These are phyloP conservation scores for Penicillium sp. DNA, from an alignment of 2,329 filamentous ascomycete species.

Conservation along the genomic window DNA sequence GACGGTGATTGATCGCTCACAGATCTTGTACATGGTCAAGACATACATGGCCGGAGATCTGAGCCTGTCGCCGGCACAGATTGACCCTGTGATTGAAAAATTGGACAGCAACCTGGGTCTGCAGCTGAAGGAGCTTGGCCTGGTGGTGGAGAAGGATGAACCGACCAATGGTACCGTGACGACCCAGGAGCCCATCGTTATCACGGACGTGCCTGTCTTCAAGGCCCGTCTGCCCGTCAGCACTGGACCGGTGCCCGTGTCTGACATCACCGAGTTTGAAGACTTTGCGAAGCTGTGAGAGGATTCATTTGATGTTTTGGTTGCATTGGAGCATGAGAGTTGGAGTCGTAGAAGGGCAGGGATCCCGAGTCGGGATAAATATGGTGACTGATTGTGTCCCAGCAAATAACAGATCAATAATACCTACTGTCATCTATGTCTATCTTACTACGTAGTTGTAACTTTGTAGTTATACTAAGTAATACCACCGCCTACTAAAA, in stretches of 20 bases:
- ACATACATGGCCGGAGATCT: constrained; percentile 48
- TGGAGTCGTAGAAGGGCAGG: background rate
- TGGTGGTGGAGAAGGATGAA: constrained; percentile 33
- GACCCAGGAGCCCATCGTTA: constrained; percentile 50
- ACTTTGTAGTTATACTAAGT: too few species aligned
- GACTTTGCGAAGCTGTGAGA: constrained; percentile 72
- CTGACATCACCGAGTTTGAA: constrained; percentile 76
- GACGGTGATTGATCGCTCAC: constrained; percentile 43
- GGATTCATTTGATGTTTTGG: background rate
- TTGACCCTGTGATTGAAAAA: constrained; percentile 47
- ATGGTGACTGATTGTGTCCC: too few species aligned
- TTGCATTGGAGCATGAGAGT: background rate
- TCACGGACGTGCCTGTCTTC: constrained; percentile 74
- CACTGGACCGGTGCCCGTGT: constrained; percentile 65
- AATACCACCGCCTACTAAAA: background rate
- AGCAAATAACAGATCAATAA: too few species aligned
- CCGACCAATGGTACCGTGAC: constrained; percentile 31
- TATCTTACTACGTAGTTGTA: too few species aligned
- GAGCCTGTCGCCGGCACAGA: constrained; percentile 48
- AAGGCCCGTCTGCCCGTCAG: constrained; percentile 71
- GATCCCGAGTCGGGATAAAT: background rate
- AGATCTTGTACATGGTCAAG: constrained; percentile 50
- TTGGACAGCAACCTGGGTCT: constrained; percentile 46
- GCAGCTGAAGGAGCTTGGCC: constrained; percentile 43
- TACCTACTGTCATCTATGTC: too few species aligned